Evolutionary conservation across 176 grass and related monocot species (phyloP).

Genomic region (Triticum turgidum): DNA sequence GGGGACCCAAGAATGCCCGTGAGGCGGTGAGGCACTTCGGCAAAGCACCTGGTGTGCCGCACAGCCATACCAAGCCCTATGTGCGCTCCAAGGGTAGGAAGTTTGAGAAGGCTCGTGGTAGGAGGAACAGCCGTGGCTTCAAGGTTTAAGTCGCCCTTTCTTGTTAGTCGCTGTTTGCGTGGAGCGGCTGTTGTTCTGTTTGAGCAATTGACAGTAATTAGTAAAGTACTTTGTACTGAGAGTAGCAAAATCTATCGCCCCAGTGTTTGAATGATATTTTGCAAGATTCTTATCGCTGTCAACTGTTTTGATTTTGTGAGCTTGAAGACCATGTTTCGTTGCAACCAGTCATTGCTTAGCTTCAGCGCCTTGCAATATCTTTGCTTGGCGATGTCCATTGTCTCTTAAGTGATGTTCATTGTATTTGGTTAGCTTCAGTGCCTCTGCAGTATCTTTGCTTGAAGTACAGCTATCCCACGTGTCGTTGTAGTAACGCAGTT

Average conservation of each 20-base stretch:
- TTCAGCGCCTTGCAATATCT: too few relatives aligned
- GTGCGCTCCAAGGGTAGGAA: slow-evolving; percentile 78
- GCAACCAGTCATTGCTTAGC: too few relatives aligned
- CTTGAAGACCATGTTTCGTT: slow-evolving; percentile 24
- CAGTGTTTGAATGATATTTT: slow-evolving; percentile 33
- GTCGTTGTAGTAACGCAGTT: too few relatives aligned
- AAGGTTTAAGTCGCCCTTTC: slow-evolving; percentile 41
- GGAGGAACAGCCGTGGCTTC: slow-evolving; percentile 78
- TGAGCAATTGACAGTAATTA: slow-evolving; percentile 41
- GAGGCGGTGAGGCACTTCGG: slow-evolving; percentile 69
- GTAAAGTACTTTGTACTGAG: slow-evolving; percentile 25
- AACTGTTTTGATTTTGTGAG: background rate
- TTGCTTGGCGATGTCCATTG: too few relatives aligned
- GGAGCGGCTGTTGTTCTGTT: slow-evolving; percentile 19
- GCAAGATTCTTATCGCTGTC: background rate
- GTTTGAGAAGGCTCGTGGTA: slow-evolving; percentile 73
- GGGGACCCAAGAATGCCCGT: slow-evolving; percentile 82
- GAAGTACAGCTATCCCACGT: too few relatives aligned
- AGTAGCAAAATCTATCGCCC: slow-evolving; percentile 19
- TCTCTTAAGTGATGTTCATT: too few relatives aligned
- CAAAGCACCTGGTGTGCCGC: slow-evolving; percentile 72
- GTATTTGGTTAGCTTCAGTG: too few relatives aligned
- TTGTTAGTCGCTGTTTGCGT: background rate
- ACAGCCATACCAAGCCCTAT: slow-evolving; percentile 80
- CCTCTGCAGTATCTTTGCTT: too few relatives aligned